phyloP scores from a whole-genome alignment of 2,329 filamentous ascomycete species.

The Trichoderma atroviride region DNA sequence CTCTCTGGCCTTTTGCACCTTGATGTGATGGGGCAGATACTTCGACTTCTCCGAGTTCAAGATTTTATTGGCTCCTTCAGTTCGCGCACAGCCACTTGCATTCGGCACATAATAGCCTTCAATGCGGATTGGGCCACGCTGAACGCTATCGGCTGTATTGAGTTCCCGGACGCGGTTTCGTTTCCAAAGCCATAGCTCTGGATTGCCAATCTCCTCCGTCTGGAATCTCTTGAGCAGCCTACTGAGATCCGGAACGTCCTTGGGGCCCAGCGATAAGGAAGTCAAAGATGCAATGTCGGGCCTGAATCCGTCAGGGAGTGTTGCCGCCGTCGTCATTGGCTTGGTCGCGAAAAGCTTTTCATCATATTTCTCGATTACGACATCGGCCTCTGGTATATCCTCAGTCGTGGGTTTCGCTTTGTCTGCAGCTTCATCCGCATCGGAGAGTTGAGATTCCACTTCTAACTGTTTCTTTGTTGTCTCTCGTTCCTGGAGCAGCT shows the following conservation, averaged over 20 bases:
- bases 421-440: slow-evolving; percentile 47
- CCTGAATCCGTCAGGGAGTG: slow-evolving; percentile 48
- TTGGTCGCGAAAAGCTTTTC: slow-evolving; percentile 54
- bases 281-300: slow-evolving; percentile 52
- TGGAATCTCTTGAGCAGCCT: slow-evolving; percentile 54
- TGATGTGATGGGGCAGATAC: slow-evolving; percentile 96
- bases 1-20: slow-evolving; percentile 87
- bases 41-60: slow-evolving; percentile 97
- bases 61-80: slow-evolving; percentile 93
- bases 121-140: slow-evolving; percentile 48
- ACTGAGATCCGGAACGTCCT: slow-evolving; percentile 53
- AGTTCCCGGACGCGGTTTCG: slow-evolving; percentile 59
- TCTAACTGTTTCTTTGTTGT: slow-evolving; percentile 61
- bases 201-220: slow-evolving; percentile 49
- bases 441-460: slow-evolving; percentile 42
- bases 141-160: slow-evolving; percentile 44
- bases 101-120: slow-evolving; percentile 83
- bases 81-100: slow-evolving; percentile 79
- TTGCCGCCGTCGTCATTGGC: slow-evolving; percentile 49
- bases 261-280: slow-evolving; percentile 46
- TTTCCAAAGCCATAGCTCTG: slow-evolving; percentile 60
- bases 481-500: slow-evolving; percentile 69
- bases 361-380: slow-evolving; percentile 54
- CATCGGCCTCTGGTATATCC: slow-evolving; percentile 30
- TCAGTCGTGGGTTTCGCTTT: slow-evolving; percentile 37